phyloP scores from a whole-genome alignment of 169 alveolate genomes.

The Plasmodium fragile region DNA sequence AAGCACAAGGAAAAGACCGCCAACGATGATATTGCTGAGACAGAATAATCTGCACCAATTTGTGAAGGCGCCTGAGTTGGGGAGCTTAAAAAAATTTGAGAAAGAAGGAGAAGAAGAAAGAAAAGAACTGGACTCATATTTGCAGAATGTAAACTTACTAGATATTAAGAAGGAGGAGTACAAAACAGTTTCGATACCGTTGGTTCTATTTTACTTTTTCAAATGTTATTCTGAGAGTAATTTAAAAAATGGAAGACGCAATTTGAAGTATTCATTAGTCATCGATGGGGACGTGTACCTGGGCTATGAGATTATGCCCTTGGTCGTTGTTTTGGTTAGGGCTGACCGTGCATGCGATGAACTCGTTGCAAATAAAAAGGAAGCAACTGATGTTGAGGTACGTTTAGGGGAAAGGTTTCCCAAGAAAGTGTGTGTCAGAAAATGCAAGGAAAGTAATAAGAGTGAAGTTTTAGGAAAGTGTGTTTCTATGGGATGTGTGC shows the following conservation, averaged over 20 bases:
- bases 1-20: not conserved
- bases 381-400: not conserved
- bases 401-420: not conserved
- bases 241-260: constrained; percentile 7
- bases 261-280: constrained; percentile 25
- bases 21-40: constrained; percentile 24
- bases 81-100: not conserved
- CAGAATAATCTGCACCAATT: not conserved
- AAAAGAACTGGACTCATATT: not conserved
- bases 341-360: constrained; percentile 14
- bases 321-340: constrained; percentile 31
- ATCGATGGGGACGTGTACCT: constrained; percentile 40
- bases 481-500: not conserved
- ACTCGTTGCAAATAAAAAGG: not conserved
- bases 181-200: constrained; percentile 2
- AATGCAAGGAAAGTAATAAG: not conserved
- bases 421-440: not conserved
- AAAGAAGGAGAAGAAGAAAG: constrained; percentile 1
- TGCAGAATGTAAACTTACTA: constrained; percentile 20
- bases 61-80: not conserved
- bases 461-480: not conserved
- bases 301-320: constrained; percentile 34
- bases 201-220: constrained; percentile 28
- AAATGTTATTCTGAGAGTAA: constrained; percentile 22
- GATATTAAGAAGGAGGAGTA: constrained; percentile 17